A percentile compares a stretch with the other conserved stretches of the same genome.
Conservation (phyloP, 2,329 filamentous ascomycete species). For the Botrytis byssoidea region DNA sequence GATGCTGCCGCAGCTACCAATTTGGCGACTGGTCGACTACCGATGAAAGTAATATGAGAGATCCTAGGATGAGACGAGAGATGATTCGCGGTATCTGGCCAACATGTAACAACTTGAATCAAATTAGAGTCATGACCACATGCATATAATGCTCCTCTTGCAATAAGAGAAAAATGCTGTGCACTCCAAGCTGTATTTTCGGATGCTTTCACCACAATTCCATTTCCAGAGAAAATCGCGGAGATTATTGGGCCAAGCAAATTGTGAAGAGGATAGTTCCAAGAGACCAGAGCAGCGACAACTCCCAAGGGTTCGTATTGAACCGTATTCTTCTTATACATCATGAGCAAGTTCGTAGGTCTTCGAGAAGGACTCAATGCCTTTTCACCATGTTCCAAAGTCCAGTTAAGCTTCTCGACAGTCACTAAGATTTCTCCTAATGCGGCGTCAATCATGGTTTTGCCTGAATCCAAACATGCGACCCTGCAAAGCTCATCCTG, state of each 20-base stretch:
- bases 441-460: conserved; percentile 91
- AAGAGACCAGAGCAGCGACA: conserved; percentile 87
- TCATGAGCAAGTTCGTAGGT: conserved; percentile 89
- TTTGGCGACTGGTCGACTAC: conserved; percentile 81
- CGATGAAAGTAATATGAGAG: conserved; percentile 93
- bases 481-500: conserved; percentile 82
- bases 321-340: conserved; percentile 91
- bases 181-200: conserved; percentile 96
- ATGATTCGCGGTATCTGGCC: conserved; percentile 77
- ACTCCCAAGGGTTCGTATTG: conserved; percentile 90
- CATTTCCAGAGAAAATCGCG: conserved; percentile 87
- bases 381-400: conserved; percentile 82
- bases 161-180: conserved; percentile 76
- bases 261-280: conserved; percentile 98
- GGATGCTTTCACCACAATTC: conserved; percentile 87
- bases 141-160: conserved; percentile 72
- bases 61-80: conserved; percentile 83
- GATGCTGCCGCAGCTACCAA: conserved; percentile 85
- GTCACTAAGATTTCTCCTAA: conserved; percentile 95
- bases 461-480: conserved; percentile 89
- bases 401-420: conserved; percentile 92
- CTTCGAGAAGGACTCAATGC: conserved; percentile 69
- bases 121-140: conserved; percentile 82
- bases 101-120: conserved; percentile 82
- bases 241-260: conserved; percentile 88